These are phyloP conservation scores for Kalaharituber pfeilii DNA, from an alignment of 2,329 filamentous ascomycete species.

Conservation along the genomic window DNA sequence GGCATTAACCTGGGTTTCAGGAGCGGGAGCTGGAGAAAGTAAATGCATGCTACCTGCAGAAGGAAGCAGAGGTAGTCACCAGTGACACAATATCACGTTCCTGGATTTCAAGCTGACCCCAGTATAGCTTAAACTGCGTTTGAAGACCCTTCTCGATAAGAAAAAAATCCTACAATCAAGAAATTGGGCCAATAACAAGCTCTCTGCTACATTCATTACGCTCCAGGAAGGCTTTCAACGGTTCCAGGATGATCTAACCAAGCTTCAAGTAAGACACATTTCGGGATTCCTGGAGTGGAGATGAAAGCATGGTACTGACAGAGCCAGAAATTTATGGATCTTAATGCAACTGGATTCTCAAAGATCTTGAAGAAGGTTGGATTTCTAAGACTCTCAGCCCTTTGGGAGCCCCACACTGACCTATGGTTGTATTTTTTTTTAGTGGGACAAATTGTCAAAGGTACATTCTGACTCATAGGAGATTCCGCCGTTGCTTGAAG, in stretches of 20 bases:
- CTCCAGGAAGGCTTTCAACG: conserved; percentile 94
- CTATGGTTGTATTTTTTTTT: conserved; percentile 9
- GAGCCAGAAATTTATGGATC: conserved; percentile 77
- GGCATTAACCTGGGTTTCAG: conserved; percentile 31
- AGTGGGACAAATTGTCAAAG: conserved; percentile 99
- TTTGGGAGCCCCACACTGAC: background rate
- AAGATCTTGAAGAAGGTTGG: conserved; percentile 90
- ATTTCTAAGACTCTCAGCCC: no score
- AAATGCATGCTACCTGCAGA: conserved; percentile 93
- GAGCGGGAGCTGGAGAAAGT: conserved; percentile 97
- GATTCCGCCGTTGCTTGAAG: conserved; percentile 12
- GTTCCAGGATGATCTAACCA: conserved; percentile 91
- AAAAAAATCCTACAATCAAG: conserved; percentile 79
- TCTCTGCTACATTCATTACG: conserved; percentile 84
- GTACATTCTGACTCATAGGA: no score
- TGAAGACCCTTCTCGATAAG: conserved; percentile 86
- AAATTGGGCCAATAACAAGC: conserved; percentile 56
- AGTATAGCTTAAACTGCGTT: conserved; percentile 84
- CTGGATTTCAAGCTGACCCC: conserved; percentile 40
- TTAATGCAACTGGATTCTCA: conserved; percentile 93
- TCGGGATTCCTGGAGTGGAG: background rate
- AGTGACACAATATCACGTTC: conserved; percentile 13
- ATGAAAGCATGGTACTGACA: no score
- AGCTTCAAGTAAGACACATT: conserved; percentile 42
- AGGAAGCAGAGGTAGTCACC: conserved; percentile 71